A percentile compares a stretch with the other conserved stretches of the same genome.
These are phyloP conservation scores for Stephania yunnanensis DNA, from an alignment of 164 flowering plant genomes.

Conservation along the genomic window DNA sequence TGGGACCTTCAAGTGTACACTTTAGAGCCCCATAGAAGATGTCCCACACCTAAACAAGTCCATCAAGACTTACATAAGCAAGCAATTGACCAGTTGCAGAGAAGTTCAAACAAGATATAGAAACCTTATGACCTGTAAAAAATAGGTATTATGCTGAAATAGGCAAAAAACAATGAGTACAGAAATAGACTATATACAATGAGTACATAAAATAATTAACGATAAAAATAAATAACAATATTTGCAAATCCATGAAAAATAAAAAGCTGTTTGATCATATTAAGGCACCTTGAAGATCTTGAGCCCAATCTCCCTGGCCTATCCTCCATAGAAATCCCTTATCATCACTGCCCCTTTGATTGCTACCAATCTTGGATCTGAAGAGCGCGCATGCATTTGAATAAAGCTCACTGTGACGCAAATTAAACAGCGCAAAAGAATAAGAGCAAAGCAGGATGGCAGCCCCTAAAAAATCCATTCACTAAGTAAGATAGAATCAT, in stretches of 20 bases:
- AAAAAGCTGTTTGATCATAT: neutral
- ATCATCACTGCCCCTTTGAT: constrained; percentile 96
- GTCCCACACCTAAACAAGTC: constrained; percentile 71
- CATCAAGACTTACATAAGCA: constrained; percentile 88
- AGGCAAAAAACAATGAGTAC: neutral
- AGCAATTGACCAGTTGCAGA: constrained; percentile 82
- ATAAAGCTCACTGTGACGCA: constrained; percentile 57
- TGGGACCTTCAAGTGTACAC: constrained; percentile 75
- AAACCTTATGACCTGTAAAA: constrained; percentile 65
- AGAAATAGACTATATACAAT: neutral
- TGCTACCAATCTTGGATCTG: constrained; percentile 67
- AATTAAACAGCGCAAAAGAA: neutral
- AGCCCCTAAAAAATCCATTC: neutral
- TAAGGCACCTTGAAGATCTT: constrained; percentile 59
- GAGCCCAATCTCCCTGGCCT: constrained; percentile 67
- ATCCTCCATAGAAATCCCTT: constrained; percentile 87
- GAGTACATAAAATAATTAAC: neutral
- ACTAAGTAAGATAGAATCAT: neutral
- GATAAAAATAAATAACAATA: neutral
- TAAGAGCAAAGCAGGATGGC: neutral
- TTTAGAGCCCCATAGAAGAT: constrained; percentile 44
- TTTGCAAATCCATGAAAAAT: neutral
- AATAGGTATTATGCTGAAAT: neutral
- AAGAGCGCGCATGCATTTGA: constrained; percentile 82
- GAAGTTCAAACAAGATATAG: constrained; percentile 65